Base-by-base conservation (phyloP, 345 rosid species). In the Hypericum perforatum region DNA sequence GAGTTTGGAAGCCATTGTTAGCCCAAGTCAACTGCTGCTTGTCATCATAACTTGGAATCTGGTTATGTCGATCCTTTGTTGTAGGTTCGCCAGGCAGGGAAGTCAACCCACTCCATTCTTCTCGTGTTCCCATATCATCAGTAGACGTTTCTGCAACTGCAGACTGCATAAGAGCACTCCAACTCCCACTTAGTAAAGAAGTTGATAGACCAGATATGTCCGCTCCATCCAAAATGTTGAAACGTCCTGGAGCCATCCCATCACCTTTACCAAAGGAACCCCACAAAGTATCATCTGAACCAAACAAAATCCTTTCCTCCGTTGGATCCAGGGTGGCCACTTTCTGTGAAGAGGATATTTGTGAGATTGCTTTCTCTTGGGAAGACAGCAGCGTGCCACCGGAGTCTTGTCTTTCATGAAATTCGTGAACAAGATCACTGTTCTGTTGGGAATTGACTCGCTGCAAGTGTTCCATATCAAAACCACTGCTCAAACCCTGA, bases 131-230 rank as follows among this genome's bases (percentile, higher is more conserved):
- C 12, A 65, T 54, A 46, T 81, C 84, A 52, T 66, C 73, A 40
- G 70, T 76, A 43, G 91, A 77, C 60, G 95, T 73, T 79, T 92
- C 98, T 51, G 91, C 94, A 15, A 92, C 85, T 64, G 97, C 98
- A 63, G 98, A 88, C 63, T 82, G 97, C 98, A 92, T 92, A 58
- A 92, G 98, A 56, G 98, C 97, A 77, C 98, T 88, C 98, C 97
- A 92, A 61, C 94, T 82, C 66, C 98, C 98, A 76, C 90, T 83
- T 60, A 83, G 95, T 64, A 85, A 15, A 32, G 95, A 87, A 60
- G 95, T 76, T 63, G 75, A 63, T 56, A 82, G 64, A 65, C 82
- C 74, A 16, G 53, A 53, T 52, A 50, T 14, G 53, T 81, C 94
- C 7, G 78, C 39, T 58, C 56, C 61, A 62, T 72, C 87, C 41